These are phyloP conservation scores for Solanum hybrid DNA, from an alignment of 305 asterid species.

Conservation along the genomic window DNA sequence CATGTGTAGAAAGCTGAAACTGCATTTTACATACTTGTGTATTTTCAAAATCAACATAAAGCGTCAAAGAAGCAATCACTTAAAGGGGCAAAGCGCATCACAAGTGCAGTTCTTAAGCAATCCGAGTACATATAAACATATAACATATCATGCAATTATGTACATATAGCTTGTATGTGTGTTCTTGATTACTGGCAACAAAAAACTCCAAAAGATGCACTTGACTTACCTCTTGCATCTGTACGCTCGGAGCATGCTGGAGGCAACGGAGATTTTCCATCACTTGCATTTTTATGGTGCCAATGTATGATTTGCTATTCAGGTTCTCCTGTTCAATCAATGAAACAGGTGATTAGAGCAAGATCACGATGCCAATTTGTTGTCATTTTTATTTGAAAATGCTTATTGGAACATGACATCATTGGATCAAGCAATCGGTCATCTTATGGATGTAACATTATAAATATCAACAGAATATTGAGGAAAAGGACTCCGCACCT, in stretches of 20 bases:
- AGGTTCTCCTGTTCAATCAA: slow-evolving; percentile 71
- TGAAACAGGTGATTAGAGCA: background rate
- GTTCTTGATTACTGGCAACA: background rate
- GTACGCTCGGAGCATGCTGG: slow-evolving; percentile 97
- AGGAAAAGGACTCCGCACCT: background rate
- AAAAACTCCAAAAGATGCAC: background rate
- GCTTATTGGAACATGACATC: background rate
- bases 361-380: background rate
- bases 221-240: slow-evolving; percentile 83
- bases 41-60: background rate
- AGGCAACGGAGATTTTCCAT: slow-evolving; percentile 81
- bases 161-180: background rate
- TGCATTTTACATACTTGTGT: background rate
- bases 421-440: background rate
- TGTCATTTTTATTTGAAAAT: background rate
- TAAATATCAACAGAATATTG: background rate
- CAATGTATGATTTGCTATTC: slow-evolving; percentile 84
- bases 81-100: background rate
- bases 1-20: background rate
- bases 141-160: background rate
- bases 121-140: background rate
- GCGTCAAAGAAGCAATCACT: background rate
- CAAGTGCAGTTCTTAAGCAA: background rate
- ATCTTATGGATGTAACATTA: background rate
- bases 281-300: slow-evolving; percentile 77